Base-by-base conservation (phyloP, 805 yeast genomes). In the Kuraishia borneana region DNA sequence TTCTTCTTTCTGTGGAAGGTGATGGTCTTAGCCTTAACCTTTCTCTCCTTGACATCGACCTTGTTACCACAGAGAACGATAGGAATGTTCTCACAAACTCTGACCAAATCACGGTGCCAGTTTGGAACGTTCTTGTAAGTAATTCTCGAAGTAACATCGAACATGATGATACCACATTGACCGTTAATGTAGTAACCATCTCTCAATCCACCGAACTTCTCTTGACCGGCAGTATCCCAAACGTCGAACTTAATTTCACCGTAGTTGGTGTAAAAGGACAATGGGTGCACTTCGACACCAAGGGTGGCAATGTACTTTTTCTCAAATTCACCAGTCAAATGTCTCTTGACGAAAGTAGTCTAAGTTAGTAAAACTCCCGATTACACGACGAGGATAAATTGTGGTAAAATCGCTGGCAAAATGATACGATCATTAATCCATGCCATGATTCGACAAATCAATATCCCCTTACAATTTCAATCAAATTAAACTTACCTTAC, bases 1-100 rank as follows among this genome's bases (percentile, higher is more conserved):
- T 92, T 92, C 80, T 92, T 92, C 94, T 92, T 92, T 78, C 99
- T 83, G 85, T 92, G 99, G 96, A 92, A 92, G 50, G 99, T 92
- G 73, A 92, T 92, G 60, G 96, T 84, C 77, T 92, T 92, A 53
- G 99, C 99, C 77, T 92, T 92, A 58, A 92, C 99, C 71, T 92
- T 92, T 69, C 99, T 83, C 74, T 92, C 99, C 76, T 92, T 92
- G 50, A 92, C 98, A 64, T 92, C 99, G 53, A 92, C 99, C 72
- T 92, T 92, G 83, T 92, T 92, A 70, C 99, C 99, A 73, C 96
- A 85, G 49, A 92, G 73, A 42, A 92, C 99, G 55, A 92, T 92
- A 54, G 99, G 99, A 53, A 92, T 92, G 78, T 89, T 92, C 72
- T 92, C 99, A 73, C 99, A 92, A 45, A 92, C 99, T 71, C 99